A percentile compares a stretch with the other conserved stretches of the same genome.
phyloP scores from a whole-genome alignment of 768 basidiomycete species.

The Termitomyces sp. region DNA sequence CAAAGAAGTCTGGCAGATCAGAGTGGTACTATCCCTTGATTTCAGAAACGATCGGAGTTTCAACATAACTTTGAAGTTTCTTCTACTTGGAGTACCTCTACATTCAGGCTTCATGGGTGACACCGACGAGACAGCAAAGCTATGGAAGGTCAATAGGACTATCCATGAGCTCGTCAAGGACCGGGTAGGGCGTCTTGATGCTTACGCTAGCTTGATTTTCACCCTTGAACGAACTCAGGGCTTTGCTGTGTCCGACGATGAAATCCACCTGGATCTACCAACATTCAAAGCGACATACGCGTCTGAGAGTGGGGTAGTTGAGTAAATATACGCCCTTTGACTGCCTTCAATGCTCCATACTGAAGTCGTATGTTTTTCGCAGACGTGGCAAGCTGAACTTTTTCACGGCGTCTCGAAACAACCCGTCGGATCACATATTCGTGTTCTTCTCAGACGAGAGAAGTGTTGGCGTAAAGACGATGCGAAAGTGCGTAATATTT shows the following conservation, averaged over 20 bases:
- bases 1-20: neutral
- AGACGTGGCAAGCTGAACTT: conserved; percentile 91
- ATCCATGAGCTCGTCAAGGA: conserved; percentile 96
- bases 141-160: conserved; percentile 96
- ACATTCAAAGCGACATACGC: conserved; percentile 76
- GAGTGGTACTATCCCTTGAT: neutral
- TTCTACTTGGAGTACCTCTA: no score
- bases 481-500: conserved; percentile 77
- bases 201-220: conserved; percentile 18
- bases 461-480: conserved; percentile 95
- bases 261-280: conserved; percentile 83
- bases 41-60: conserved; percentile 46
- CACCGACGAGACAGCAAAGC: conserved; percentile 75
- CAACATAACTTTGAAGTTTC: conserved; percentile 43
- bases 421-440: conserved; percentile 79
- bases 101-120: conserved; percentile 52
- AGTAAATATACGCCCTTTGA: conserved; percentile 55
- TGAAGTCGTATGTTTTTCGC: conserved; percentile 15
- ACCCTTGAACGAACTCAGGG: conserved; percentile 51
- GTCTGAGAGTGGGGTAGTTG: conserved; percentile 69
- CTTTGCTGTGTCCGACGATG: conserved; percentile 91
- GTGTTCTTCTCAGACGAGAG: conserved; percentile 95
- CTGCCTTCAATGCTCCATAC: conserved; percentile 2
- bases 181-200: conserved; percentile 55
- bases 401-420: conserved; percentile 70